Conservation (phyloP, 2,329 filamentous ascomycete species). For the Exophiala alcalophila region DNA sequence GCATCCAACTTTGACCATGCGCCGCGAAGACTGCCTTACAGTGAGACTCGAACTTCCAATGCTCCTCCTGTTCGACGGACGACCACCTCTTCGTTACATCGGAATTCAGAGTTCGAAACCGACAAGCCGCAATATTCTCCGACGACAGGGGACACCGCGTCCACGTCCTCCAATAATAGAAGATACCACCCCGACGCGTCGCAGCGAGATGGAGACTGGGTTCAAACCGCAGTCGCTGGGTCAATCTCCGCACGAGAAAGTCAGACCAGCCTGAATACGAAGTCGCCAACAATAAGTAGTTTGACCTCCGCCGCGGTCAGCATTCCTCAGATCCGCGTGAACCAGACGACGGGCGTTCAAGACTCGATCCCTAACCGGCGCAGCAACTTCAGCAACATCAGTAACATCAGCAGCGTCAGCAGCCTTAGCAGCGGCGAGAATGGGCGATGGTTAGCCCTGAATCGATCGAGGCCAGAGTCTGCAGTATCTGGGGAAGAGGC, state of each 20-base stretch:
- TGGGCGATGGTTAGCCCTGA: conserved; percentile 22
- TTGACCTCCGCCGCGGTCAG: conserved; percentile 22
- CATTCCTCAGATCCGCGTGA: conserved; percentile 25
- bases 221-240: conserved; percentile 8
- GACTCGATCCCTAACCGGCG: conserved; percentile 7
- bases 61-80: conserved; percentile 18
- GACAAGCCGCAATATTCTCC: conserved; percentile 12
- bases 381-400: conserved; percentile 11
- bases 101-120: conserved; percentile 14
- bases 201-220: conserved; percentile 18
- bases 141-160: conserved; percentile 22
- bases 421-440: conserved; percentile 7
- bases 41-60: conserved; percentile 16
- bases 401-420: too few relatives aligned
- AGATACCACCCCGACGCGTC: conserved; percentile 18
- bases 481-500: conserved; percentile 14
- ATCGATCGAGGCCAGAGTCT: conserved; percentile 8
- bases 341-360: conserved; percentile 8
- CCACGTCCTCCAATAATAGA: conserved; percentile 24
- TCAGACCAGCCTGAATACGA: conserved; percentile 24
- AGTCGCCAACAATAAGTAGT: conserved; percentile 22
- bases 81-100: conserved; percentile 19
- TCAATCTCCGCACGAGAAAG: conserved; percentile 25
- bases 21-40: conserved; percentile 24
- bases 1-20: conserved; percentile 18